Evolutionary conservation across 768 basidiomycete genomes (phyloP).

Genomic region (Lactifluus volemus): DNA sequence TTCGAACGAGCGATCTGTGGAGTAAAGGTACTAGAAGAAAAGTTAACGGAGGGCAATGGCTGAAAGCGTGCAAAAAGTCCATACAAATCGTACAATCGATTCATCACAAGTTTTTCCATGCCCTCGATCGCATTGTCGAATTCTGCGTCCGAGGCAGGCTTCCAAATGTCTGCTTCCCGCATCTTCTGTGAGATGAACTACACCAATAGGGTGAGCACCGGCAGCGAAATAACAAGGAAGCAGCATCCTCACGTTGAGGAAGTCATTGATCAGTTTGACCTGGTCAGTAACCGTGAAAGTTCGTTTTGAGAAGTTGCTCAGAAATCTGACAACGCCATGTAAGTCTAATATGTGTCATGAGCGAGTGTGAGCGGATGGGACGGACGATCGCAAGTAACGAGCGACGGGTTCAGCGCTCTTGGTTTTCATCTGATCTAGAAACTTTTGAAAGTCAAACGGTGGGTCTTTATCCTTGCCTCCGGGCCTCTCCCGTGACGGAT

Average conservation of each 20-base stretch:
- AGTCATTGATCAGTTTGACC: constrained; percentile 92
- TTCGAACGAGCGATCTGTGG: constrained; percentile 63
- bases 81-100: constrained; percentile 92
- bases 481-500: constrained; percentile 20
- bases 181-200: constrained; percentile 90
- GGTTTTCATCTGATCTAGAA: constrained; percentile 90
- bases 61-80: constrained; percentile 19
- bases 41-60: neutral
- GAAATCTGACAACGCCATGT: constrained; percentile 46
- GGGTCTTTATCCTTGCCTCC: constrained; percentile 29
- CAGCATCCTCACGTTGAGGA: constrained; percentile 55
- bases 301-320: constrained; percentile 88
- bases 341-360: neutral
- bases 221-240: neutral
- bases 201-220: constrained; percentile 9
- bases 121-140: constrained; percentile 97
- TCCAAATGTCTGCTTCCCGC: constrained; percentile 79
- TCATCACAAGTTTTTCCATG: constrained; percentile 99
- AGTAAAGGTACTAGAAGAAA: constrained; percentile 70
- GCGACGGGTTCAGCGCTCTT: constrained; percentile 86
- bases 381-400: constrained; percentile 91
- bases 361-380: constrained; percentile 18
- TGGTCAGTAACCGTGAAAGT: constrained; percentile 91
- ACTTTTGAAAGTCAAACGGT: constrained; percentile 88
- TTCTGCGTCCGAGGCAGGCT: constrained; percentile 63